These are phyloP conservation scores for Ambrosiella xylebori DNA, from an alignment of 2,329 filamentous ascomycete genomes.

Conservation along the genomic window DNA sequence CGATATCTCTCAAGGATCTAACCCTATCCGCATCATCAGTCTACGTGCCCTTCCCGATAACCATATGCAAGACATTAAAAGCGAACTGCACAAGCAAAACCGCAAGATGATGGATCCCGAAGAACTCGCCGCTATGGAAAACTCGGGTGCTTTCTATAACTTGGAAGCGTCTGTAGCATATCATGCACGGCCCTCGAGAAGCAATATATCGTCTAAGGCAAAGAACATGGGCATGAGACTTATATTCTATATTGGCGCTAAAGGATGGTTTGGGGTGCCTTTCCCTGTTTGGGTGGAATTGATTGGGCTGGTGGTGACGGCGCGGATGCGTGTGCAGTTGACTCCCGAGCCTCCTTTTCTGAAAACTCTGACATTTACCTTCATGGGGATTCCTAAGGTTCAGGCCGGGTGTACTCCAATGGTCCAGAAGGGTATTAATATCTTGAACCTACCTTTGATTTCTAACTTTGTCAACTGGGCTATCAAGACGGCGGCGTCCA, in stretches of 20 bases:
- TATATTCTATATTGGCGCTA: constrained; percentile 82
- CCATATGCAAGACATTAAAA: constrained; percentile 66
- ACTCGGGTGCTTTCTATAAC: constrained; percentile 86
- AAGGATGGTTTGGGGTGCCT: constrained; percentile 75
- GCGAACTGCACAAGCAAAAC: constrained; percentile 63
- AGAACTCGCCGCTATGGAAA: constrained; percentile 73
- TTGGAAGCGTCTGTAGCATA: constrained; percentile 82
- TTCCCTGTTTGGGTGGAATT: constrained; percentile 80
- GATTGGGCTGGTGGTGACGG: constrained; percentile 76
- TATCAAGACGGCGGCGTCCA: constrained; percentile 66
- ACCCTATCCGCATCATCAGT: constrained; percentile 75
- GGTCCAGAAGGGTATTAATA: constrained; percentile 77
- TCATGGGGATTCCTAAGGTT: constrained; percentile 87
- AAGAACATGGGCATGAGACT: constrained; percentile 96
- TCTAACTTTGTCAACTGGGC: constrained; percentile 96
- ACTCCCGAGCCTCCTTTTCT: constrained; percentile 83
- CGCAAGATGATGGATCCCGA: constrained; percentile 69
- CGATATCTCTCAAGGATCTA: constrained; percentile 85
- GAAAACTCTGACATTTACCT: constrained; percentile 78
- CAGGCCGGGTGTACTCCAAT: constrained; percentile 82
- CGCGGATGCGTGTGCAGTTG: constrained; percentile 66
- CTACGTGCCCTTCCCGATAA: constrained; percentile 64
- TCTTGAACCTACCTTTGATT: constrained; percentile 80
- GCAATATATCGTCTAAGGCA: constrained; percentile 60
- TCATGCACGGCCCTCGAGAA: constrained; percentile 60